Evolutionary conservation across 345 rosid species (phyloP), one percentile per base, ranked within the genome.

Genomic region (Erucastrum elatum): DNA sequence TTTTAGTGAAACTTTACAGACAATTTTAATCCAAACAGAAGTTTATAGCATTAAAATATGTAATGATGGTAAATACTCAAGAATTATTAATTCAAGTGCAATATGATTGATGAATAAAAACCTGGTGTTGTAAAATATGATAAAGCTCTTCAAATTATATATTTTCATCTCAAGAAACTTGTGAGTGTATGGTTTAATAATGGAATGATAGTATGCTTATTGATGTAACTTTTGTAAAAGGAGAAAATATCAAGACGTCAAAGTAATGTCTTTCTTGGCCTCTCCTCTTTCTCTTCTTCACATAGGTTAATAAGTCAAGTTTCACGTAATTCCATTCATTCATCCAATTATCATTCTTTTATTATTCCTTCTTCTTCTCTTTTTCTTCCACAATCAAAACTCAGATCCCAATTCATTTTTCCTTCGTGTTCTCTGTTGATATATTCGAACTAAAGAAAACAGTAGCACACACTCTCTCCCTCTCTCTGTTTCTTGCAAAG

Each of bases 401-500:
- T 79, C 83, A 78, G 86, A 82, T 84, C 89, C 80, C 70, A 60
- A 51, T 31, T 83, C 78, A 61, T 0, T 76, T 80, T 83, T 84
- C 53, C 12, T 70, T 51, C 21, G n/a, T 5, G n/a, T n/a, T 51
- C 56, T 51, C 5, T 51, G n/a, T 13, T 13, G 56, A n/a, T 51
- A 51, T 13, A 51, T 51, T 51, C 53, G 53, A 12, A 46, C 53
- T 51, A 51, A 51, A 51, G 58, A 51, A 51, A 4, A 51, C 21
- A 46, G 53, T 51, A 44, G 51, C 51, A 2, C n/a, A 44, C 53
- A 9, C 46, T 10, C 51, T 11, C 51, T 12, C 53, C 11, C 49
- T 53, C 58, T 53, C 26, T 53, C 3, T 53, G 4, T 15, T 17
- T 34, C 75, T 39, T 35, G 60, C 8, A 65, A 58, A 53, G 64